phyloP scores from a whole-genome alignment of 2,329 filamentous ascomycete species.

The Aspergillus sp. region DNA sequence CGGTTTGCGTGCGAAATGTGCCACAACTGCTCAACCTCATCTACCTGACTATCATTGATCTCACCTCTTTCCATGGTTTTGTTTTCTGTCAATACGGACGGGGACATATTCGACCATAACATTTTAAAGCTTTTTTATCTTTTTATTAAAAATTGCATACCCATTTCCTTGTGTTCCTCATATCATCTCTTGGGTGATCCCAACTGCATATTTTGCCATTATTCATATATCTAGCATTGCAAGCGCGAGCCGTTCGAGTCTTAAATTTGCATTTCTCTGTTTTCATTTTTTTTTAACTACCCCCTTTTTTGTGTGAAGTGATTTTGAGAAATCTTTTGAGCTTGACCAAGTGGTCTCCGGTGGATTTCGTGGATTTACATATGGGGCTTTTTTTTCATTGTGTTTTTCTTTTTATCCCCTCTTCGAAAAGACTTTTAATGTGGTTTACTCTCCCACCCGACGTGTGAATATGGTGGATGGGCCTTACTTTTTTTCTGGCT shows the following conservation, averaged over 20 bases:
- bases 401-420: too few relatives aligned
- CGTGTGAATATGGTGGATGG: too few relatives aligned
- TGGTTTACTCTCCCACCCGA: too few relatives aligned
- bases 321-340: too few relatives aligned
- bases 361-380: too few relatives aligned
- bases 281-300: constrained; percentile 10
- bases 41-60: constrained; percentile 11
- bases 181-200: constrained; percentile 25
- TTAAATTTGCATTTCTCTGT: constrained; percentile 20
- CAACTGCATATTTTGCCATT: constrained; percentile 30
- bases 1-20: neutral
- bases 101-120: neutral
- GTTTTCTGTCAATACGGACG: neutral
- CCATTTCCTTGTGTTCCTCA: constrained; percentile 27
- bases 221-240: constrained; percentile 41
- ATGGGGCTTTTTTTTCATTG: too few relatives aligned
- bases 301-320: constrained; percentile 1
- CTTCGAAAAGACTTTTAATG: too few relatives aligned
- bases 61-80: constrained; percentile 4
- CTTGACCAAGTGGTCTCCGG: too few relatives aligned
- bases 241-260: constrained; percentile 39
- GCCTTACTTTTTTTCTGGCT: too few relatives aligned
- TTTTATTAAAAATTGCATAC: constrained; percentile 31
- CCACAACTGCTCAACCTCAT: neutral
- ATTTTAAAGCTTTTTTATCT: constrained; percentile 15